Conservation (phyloP, 2,329 filamentous ascomycete genomes). For the Emergomyces pasteurianus region DNA sequence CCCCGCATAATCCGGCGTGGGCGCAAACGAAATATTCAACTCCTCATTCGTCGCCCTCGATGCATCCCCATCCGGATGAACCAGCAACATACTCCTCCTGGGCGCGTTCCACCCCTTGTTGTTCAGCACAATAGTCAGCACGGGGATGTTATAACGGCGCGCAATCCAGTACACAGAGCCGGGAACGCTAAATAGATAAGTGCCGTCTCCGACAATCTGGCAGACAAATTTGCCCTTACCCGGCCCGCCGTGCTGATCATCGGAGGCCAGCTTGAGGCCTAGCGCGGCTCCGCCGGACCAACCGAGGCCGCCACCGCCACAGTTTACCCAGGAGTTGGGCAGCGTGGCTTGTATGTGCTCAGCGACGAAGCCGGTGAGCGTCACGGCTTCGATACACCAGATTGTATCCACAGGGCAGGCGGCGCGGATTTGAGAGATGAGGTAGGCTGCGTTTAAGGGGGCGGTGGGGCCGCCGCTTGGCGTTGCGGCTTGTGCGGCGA, state of each 20-base stretch:
- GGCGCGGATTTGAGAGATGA: conserved; percentile 44
- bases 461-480: conserved; percentile 50
- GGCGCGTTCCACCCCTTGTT: conserved; percentile 64
- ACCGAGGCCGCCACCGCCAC: conserved; percentile 66
- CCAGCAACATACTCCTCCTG: conserved; percentile 47
- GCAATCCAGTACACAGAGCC: conserved; percentile 58
- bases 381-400: conserved; percentile 68
- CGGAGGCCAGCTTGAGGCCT: conserved; percentile 61
- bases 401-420: conserved; percentile 54
- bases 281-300: conserved; percentile 68
- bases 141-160: conserved; percentile 52
- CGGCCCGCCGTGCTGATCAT: conserved; percentile 37
- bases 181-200: conserved; percentile 54
- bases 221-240: conserved; percentile 49
- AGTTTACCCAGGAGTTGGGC: conserved; percentile 69
- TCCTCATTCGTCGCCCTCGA: conserved; percentile 51
- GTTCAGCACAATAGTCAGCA: conserved; percentile 56
- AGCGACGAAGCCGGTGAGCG: conserved; percentile 52
- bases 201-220: conserved; percentile 56
- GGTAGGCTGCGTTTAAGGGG: conserved; percentile 48
- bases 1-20: conserved; percentile 54
- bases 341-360: conserved; percentile 58
- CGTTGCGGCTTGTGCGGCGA: conserved; percentile 43
- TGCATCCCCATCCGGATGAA: conserved; percentile 53
- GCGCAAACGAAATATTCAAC: conserved; percentile 54